Evolutionary conservation across 371 early-diverging fungal species (phyloP).

Genomic region (Massospora cicadina): DNA sequence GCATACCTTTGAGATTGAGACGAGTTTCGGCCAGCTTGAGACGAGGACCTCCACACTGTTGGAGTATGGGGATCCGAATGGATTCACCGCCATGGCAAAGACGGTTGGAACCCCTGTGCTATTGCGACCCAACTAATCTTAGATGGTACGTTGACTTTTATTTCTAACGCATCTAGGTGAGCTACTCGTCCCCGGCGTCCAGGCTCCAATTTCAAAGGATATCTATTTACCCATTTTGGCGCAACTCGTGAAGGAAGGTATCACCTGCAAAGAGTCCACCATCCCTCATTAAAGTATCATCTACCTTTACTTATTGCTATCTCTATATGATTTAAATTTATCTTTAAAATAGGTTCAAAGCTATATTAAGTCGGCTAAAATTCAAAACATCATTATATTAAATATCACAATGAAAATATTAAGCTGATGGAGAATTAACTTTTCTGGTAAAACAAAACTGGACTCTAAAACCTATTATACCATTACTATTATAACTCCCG

Average conservation of each 20-base stretch:
- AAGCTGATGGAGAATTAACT: too few species aligned
- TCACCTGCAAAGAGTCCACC: slow-evolving; percentile 17
- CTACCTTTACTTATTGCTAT: too few species aligned
- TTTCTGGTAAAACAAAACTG: too few species aligned
- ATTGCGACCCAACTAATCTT: slow-evolving; percentile 69
- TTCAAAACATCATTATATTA: too few species aligned
- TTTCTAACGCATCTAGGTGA: slow-evolving; percentile 12
- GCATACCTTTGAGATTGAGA: slow-evolving; percentile 61
- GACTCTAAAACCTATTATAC: too few species aligned
- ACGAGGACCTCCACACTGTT: slow-evolving; percentile 44
- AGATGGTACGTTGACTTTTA: slow-evolving; percentile 24
- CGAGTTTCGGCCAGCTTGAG: slow-evolving; percentile 25
- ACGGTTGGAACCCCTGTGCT: slow-evolving; percentile 74
- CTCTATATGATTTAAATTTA: too few species aligned
- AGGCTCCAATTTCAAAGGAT: slow-evolving; percentile 52
- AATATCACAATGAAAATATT: too few species aligned
- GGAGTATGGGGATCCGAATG: slow-evolving; percentile 48
- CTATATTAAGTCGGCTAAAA: too few species aligned
- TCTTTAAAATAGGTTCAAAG: too few species aligned
- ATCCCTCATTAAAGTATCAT: not conserved
- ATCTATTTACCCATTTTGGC: slow-evolving; percentile 58
- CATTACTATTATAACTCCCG: too few species aligned
- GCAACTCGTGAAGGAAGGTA: slow-evolving; percentile 47
- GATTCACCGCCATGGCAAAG: slow-evolving; percentile 77
- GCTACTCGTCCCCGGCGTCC: slow-evolving; percentile 44